Evolutionary conservation across 495 filamentous ascomycete species (phyloP).

Genomic region (Elasticomyces elasticus): DNA sequence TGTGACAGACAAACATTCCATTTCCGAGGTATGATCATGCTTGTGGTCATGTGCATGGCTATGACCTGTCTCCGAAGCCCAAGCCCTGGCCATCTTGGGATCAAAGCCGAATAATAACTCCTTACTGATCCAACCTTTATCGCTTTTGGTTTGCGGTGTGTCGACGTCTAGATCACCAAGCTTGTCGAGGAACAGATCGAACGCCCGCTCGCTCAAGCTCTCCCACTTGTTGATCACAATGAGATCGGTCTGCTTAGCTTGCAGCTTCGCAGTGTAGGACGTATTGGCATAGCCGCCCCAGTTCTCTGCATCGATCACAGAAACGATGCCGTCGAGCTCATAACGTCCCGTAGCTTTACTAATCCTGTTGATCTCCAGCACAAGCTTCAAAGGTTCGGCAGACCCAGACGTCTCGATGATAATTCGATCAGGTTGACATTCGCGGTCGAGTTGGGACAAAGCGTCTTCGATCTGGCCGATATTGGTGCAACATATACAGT

Average conservation of each 20-base stretch:
- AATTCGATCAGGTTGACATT: conserved; percentile 65
- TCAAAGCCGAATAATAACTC: conserved; percentile 81
- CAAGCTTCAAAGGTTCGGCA: conserved; percentile 42
- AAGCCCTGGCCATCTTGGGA: conserved; percentile 57
- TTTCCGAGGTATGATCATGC: conserved; percentile 51
- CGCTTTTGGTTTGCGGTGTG: conserved; percentile 68
- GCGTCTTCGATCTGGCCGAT: conserved; percentile 81
- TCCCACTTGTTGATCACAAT: conserved; percentile 98
- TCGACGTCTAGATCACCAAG: conserved; percentile 79
- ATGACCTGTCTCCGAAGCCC: conserved; percentile 30
- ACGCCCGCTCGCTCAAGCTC: conserved; percentile 51
- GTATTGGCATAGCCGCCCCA: conserved; percentile 95
- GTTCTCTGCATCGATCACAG: conserved; percentile 93
- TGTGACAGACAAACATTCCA: conserved; percentile 51
- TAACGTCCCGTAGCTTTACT: conserved; percentile 54
- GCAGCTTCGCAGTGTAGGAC: conserved; percentile 42
- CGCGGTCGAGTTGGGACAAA: conserved; percentile 55
- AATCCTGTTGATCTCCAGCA: conserved; percentile 63
- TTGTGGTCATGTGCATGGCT: conserved; percentile 47
- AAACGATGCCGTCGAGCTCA: conserved; percentile 79
- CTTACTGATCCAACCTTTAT: conserved; percentile 62
- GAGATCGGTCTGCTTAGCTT: conserved; percentile 70
- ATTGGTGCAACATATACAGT: conserved; percentile 97
- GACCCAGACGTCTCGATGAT: conserved; percentile 85
- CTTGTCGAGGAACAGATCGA: conserved; percentile 75